Evolutionary conservation across 805 yeast species (phyloP).

Genomic region (Candida wancherniae): DNA sequence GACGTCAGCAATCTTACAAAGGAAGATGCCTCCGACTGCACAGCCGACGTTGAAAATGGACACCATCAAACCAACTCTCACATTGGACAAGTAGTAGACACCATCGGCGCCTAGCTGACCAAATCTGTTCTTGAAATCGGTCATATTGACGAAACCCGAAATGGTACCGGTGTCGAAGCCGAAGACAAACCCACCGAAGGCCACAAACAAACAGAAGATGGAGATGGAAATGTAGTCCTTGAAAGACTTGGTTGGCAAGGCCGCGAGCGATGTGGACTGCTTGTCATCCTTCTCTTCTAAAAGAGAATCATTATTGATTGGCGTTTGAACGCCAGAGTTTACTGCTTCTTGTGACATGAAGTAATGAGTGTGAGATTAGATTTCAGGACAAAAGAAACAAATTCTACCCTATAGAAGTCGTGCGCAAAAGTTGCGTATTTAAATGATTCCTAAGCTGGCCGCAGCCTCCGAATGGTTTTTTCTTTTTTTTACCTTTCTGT

Average conservation of each 20-base stretch:
- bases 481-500: slow-evolving; percentile 4
- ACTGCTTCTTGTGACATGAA: too few relatives aligned
- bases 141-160: slow-evolving; percentile 64
- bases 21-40: slow-evolving; percentile 63
- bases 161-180: slow-evolving; percentile 79
- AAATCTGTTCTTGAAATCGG: slow-evolving; percentile 49
- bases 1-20: slow-evolving; percentile 53
- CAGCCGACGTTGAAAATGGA: slow-evolving; percentile 63
- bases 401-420: too few relatives aligned
- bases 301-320: slow-evolving; percentile 23
- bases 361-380: slow-evolving; percentile 2
- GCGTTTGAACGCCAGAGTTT: slow-evolving; percentile 30
- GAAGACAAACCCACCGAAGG: slow-evolving; percentile 72
- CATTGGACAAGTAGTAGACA: slow-evolving; percentile 34
- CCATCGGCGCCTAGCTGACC: slow-evolving; percentile 43
- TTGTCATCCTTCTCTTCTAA: slow-evolving; percentile 18
- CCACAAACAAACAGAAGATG: slow-evolving; percentile 49
- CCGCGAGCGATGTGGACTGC: slow-evolving; percentile 9
- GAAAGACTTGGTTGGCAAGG: slow-evolving; percentile 28
- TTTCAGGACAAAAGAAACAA: slow-evolving; percentile 1
- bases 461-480: too few relatives aligned
- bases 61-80: slow-evolving; percentile 49
- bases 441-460: too few relatives aligned
- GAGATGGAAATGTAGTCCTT: slow-evolving; percentile 39
- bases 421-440: too few relatives aligned